Percentiles rank a stretch among this genome's conserved stretches.
phyloP scores from a whole-genome alignment of 352 stramenopile species.

The Globisporangium acanthophoron region DNA sequence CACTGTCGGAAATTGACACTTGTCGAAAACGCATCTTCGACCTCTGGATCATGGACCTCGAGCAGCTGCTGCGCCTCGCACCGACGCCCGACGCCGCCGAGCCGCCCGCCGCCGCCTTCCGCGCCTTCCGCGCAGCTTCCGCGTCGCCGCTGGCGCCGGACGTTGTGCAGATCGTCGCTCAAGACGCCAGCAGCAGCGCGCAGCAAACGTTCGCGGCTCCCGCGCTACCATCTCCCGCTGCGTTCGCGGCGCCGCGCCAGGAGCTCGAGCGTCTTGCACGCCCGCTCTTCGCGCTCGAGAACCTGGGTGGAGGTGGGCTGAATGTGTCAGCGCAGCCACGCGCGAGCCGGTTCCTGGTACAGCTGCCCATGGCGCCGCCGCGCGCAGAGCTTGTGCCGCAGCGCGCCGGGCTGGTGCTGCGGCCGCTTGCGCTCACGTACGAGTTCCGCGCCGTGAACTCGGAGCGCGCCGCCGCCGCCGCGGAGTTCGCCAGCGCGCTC shows the following conservation, averaged over 20 bases:
- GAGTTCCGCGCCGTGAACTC: slow-evolving; percentile 44
- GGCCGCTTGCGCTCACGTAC: slow-evolving; percentile 53
- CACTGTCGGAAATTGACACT: too few relatives aligned
- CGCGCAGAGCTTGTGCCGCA: slow-evolving; percentile 49
- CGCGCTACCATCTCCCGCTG: slow-evolving; percentile 29
- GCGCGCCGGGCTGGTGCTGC: slow-evolving; percentile 37
- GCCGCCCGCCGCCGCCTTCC: slow-evolving; percentile 1
- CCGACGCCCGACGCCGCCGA: slow-evolving; percentile 2
- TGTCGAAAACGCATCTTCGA: too few relatives aligned
- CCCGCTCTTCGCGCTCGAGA: slow-evolving; percentile 39
- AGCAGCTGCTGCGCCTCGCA: slow-evolving; percentile 30
- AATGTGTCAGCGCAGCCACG: slow-evolving; percentile 9
- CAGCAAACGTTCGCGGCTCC: slow-evolving; percentile 36
- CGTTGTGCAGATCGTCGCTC: slow-evolving; percentile 34
- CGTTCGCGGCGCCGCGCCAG: slow-evolving; percentile 8
- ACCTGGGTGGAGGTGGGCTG: slow-evolving; percentile 25
- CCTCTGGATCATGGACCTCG: slow-evolving; percentile 15
- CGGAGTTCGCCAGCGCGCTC: slow-evolving; percentile 59
- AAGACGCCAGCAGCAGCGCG: not conserved
- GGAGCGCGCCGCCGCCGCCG: slow-evolving; percentile 23
- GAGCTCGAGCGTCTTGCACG: slow-evolving; percentile 23
- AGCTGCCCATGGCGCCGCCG: slow-evolving; percentile 60
- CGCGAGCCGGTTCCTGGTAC: slow-evolving; percentile 57
- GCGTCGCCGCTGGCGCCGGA: slow-evolving; percentile 39
- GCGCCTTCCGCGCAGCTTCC: slow-evolving; percentile 23